These are phyloP conservation scores for Pseudocercospora musae DNA, from an alignment of 2,329 filamentous ascomycete genomes.

Conservation along the genomic window DNA sequence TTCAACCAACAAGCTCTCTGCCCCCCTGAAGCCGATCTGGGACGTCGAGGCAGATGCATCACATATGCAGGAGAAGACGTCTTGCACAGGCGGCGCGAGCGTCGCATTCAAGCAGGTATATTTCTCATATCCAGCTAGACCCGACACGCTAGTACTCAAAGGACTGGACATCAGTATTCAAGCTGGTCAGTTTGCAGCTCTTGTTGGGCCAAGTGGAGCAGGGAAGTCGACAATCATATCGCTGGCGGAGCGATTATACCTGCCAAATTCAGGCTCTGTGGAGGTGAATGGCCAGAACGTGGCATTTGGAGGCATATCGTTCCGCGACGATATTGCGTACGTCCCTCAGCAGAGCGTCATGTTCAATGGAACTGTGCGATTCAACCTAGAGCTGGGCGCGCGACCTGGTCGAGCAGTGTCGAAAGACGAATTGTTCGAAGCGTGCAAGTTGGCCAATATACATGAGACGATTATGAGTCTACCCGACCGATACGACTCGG, in stretches of 20 bases:
- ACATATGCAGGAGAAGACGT: not conserved
- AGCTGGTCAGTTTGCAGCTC: constrained; percentile 39
- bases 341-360: constrained; percentile 48
- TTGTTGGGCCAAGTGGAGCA: constrained; percentile 41
- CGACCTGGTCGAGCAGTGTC: constrained; percentile 54
- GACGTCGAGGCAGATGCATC: not conserved
- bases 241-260: constrained; percentile 52
- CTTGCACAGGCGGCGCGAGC: not conserved
- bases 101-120: constrained; percentile 54
- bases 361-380: constrained; percentile 43
- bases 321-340: constrained; percentile 42
- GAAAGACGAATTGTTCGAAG: constrained; percentile 60
- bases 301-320: constrained; percentile 36
- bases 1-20: not conserved
- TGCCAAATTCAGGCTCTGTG: constrained; percentile 61
- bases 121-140: constrained; percentile 64
- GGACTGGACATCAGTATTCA: constrained; percentile 27
- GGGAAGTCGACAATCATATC: constrained; percentile 41
- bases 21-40: not conserved
- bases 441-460: constrained; percentile 66
- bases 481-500: constrained; percentile 63
- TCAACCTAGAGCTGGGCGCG: constrained; percentile 41
- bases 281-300: constrained; percentile 47
- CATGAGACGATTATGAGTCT: constrained; percentile 63
- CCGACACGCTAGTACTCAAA: constrained; percentile 55